Base-by-base conservation (phyloP, 1,284 basidiomycete species). In the Ustilago nuda region DNA sequence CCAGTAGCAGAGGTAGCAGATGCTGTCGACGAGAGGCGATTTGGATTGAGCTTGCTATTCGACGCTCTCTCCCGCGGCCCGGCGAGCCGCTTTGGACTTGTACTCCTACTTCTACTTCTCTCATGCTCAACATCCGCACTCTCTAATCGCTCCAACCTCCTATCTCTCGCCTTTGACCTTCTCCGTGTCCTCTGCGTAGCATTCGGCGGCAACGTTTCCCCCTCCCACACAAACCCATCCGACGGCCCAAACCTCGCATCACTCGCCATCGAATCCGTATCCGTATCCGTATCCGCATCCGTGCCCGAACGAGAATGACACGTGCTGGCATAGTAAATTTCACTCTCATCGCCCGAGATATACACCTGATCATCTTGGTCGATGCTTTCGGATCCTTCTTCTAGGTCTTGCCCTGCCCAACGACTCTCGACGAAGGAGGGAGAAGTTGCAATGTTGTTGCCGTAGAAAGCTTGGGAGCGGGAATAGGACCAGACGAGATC, bases 401-500 rank as follows among this genome's bases (percentile, higher is more conserved):
- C 81, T 9, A 75, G 75, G 15, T 83, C 82, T 23, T 83, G 81
- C 1, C 80, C 81, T 17, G 79, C 70, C 84, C 84, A 85, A 33
- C 70, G 79, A 4, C 78, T 62, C 19, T 84, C 84, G 13, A 80
- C 76, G 56, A 85, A 85, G 56, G 78, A 81, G 6, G 84, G 84
- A 9, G 81, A 83, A 11, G 83, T 85, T 30, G 80, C 80, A 46
- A 85, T 78, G 65, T 85, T 85, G 72, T 85, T 82, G 37, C 83
- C 83, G 60, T 84, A 85, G 64, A 83, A 85, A 3, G 84, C 84
- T 60, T 85, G 84, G 1, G 84, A 85, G 54, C 84, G 82, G 11
- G 84, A 84, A 33, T 85, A 85, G 30, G 83, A 84, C 80, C 82
- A 85, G 13, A 85, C 82, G 30, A 85, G 78, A 59, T 85, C 84